Base-by-base conservation (phyloP, 805 yeast genomes). In the Myxozyma nipponensis region DNA sequence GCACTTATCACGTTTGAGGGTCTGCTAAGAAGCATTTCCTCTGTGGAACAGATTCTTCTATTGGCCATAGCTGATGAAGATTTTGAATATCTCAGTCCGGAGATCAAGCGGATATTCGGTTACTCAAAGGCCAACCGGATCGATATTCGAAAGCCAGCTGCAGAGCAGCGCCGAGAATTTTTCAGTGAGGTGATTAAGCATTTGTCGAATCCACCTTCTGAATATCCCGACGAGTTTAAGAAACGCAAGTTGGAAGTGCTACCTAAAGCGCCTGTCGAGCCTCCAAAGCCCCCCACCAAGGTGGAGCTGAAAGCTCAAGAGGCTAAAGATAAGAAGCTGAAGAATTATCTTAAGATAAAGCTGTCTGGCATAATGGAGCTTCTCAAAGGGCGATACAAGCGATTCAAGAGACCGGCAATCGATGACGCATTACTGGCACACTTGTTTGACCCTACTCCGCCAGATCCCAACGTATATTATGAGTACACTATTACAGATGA, bases 371-470 rank as follows among this genome's bases (percentile, higher is more conserved):
- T 93, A 37, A 86, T 93, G 93, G 98, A 93, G 57, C 69, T 86
- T 21, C 85, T 91, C 72, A 89, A 90, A 65, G 81, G 73, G 50
- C 75, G 97, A 42, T 93, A 91, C 66, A 88, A 88, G 62, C 73
- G 96, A 49, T 93, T 93, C 72, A 84, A 83, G 62, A 93, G 90
- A 62, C 98, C 98, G 0, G 75, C 86, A 0, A 79, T 93, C 49
- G 58, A 91, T 50, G 96, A 89, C 56, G 71, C 76, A 17, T 72
- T 76, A 13, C 71, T 91, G 43, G 72, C 79, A 22, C 95, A 89
- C 66, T 69, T 93, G 41, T 91, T 91, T 69, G 95, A 86, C 52
- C 81, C 84, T 0, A 62, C 68, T 1, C 67, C 51, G 46, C 66
- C 45, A 13, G 55, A 51, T 25, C 62, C 59, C 13, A 52, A 62